Evolutionary conservation across 805 yeast species (phyloP).

Genomic region (Blastobotrys terrestris): DNA sequence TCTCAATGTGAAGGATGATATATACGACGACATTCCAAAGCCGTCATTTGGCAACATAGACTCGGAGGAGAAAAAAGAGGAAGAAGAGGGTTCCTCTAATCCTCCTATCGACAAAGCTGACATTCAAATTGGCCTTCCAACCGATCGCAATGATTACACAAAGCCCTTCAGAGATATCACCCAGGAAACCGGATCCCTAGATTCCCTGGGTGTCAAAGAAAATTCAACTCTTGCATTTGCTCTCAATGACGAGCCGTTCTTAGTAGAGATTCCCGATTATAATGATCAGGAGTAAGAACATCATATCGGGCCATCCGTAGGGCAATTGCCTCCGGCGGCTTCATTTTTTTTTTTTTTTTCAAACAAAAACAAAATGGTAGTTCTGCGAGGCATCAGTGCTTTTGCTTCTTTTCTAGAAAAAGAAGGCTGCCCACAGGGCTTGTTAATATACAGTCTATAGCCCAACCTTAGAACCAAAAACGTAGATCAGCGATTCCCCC

Average conservation of each 20-base stretch:
- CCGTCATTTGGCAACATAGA: conserved; percentile 12
- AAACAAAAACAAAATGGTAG: background rate
- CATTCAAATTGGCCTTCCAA: conserved; percentile 10
- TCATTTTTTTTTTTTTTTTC: background rate
- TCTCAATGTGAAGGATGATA: conserved; percentile 3
- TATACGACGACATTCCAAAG: conserved; percentile 10
- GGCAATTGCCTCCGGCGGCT: background rate
- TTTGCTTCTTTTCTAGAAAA: background rate
- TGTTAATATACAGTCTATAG: too few relatives aligned
- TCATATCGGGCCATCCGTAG: background rate
- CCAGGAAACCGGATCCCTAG: conserved; percentile 5
- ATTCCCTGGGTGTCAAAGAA: conserved; percentile 10
- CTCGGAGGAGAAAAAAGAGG: background rate
- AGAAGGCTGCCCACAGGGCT: background rate
- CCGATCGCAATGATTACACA: conserved; percentile 1
- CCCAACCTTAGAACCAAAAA: too few relatives aligned
- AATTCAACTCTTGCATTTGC: conserved; percentile 13
- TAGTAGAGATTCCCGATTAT: conserved; percentile 11
- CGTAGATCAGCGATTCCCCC: too few relatives aligned
- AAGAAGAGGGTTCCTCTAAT: background rate
- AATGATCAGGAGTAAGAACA: background rate
- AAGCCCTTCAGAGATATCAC: conserved; percentile 12
- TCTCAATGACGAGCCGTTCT: conserved; percentile 5
- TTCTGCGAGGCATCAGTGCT: background rate
- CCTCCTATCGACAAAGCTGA: background rate